Conservation (phyloP, 106 monocot genomes). For the Dendrobium officinale region DNA sequence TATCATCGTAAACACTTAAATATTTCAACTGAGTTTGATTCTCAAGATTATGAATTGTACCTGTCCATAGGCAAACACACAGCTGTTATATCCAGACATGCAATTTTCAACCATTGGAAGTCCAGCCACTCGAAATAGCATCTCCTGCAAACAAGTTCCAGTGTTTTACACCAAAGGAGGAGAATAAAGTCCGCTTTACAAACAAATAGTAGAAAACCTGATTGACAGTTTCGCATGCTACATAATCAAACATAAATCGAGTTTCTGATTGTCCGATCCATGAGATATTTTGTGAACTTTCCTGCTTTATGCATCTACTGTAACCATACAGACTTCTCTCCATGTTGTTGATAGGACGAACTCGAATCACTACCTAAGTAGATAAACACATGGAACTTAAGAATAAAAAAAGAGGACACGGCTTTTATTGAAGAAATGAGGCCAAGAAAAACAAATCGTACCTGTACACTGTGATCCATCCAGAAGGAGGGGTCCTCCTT, state of each 20-base stretch:
- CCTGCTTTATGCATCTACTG: conserved; percentile 85
- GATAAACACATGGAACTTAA: background rate
- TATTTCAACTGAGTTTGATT: background rate
- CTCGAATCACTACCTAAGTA: conserved; percentile 81
- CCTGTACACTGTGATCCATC: conserved; percentile 98
- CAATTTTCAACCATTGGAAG: conserved; percentile 97
- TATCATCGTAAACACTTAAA: background rate
- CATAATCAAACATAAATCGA: conserved; percentile 86
- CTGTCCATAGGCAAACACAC: conserved; percentile 97
- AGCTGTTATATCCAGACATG: conserved; percentile 96
- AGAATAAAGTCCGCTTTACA: background rate
- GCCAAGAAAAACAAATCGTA: conserved; percentile 9
- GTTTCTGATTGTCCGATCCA: conserved; percentile 83
- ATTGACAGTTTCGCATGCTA: conserved; percentile 80
- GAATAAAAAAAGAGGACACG: background rate
- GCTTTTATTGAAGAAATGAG: background rate
- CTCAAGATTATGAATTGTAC: conserved; percentile 19
- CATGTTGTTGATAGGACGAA: conserved; percentile 63
- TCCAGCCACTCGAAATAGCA: conserved; percentile 77
- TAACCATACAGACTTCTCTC: conserved; percentile 57
- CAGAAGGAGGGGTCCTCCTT: conserved; percentile 89
- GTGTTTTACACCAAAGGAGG: background rate
- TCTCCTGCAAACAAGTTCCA: conserved; percentile 44
- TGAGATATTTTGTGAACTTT: conserved; percentile 61
- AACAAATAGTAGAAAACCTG: conserved; percentile 42